phyloP scores from a whole-genome alignment of 306 rosid genomes.

The Datisca glomerata region DNA sequence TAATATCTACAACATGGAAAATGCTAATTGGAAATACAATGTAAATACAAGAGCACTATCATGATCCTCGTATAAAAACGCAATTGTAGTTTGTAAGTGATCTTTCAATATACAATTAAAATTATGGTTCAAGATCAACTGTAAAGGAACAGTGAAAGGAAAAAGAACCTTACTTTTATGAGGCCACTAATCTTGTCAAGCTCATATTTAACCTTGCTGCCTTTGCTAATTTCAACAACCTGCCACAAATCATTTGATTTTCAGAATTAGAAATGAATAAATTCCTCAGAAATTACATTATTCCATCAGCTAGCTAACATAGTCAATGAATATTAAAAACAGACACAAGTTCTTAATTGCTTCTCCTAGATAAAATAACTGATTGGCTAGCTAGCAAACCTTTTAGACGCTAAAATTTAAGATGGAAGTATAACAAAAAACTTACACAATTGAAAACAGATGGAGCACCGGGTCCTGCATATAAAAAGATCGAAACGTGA shows the following conservation, averaged over 20 bases:
- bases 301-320: too few species aligned
- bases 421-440: conserved; percentile 7
- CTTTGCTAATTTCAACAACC: conserved; percentile 94
- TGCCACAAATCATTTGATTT: too few species aligned
- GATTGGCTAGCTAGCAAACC: too few species aligned
- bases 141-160: conserved; percentile 4
- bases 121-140: too few species aligned
- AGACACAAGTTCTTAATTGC: too few species aligned
- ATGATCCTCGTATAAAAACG: too few species aligned
- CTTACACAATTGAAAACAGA: conserved; percentile 84
- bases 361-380: too few species aligned
- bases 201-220: conserved; percentile 95
- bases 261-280: too few species aligned
- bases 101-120: background rate
- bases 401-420: too few species aligned
- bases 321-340: too few species aligned
- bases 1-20: background rate
- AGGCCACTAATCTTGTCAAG: conserved; percentile 87
- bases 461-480: conserved; percentile 96
- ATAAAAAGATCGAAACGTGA: conserved; percentile 12
- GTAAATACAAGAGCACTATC: background rate
- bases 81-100: too few species aligned
- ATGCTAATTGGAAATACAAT: background rate
- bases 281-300: too few species aligned
- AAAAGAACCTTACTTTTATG: conserved; percentile 48